Evolutionary conservation across 805 yeast species (phyloP).

Genomic region (Scheffersomyces amazonensis): DNA sequence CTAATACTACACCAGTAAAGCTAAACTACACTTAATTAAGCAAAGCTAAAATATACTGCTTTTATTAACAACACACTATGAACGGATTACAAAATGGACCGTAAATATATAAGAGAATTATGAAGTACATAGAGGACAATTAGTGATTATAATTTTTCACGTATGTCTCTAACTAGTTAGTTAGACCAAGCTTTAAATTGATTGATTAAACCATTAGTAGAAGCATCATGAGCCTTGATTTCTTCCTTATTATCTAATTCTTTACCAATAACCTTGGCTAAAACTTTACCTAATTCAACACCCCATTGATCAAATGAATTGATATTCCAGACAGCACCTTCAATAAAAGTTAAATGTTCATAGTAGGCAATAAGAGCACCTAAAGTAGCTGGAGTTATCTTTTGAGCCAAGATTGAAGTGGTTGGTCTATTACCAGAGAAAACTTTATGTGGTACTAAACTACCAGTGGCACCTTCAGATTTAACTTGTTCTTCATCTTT

Average conservation of each 20-base stretch:
- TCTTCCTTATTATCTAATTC: conserved; percentile 68
- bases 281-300: conserved; percentile 96
- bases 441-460: conserved; percentile 89
- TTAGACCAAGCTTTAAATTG: conserved; percentile 83
- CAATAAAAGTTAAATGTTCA: conserved; percentile 95
- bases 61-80: no score
- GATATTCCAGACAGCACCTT: conserved; percentile 99
- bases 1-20: no score
- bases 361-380: conserved; percentile 97
- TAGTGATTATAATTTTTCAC: no score
- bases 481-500: conserved; percentile 80
- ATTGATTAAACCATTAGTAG: conserved; percentile 92
- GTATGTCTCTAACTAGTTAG: conserved; percentile 5
- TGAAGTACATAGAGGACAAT: no score
- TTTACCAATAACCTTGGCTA: conserved; percentile 92
- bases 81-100: no score
- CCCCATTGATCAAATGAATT: conserved; percentile 99
- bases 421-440: conserved; percentile 99
- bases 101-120: no score
- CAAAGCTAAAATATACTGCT: no score
- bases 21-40: no score
- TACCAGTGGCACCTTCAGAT: conserved; percentile 85
- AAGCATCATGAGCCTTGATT: conserved; percentile 76
- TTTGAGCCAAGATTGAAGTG: conserved; percentile 91
- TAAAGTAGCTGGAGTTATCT: conserved; percentile 93